phyloP scores from a whole-genome alignment of 495 filamentous ascomycete genomes.

The Oidiodendron maius region DNA sequence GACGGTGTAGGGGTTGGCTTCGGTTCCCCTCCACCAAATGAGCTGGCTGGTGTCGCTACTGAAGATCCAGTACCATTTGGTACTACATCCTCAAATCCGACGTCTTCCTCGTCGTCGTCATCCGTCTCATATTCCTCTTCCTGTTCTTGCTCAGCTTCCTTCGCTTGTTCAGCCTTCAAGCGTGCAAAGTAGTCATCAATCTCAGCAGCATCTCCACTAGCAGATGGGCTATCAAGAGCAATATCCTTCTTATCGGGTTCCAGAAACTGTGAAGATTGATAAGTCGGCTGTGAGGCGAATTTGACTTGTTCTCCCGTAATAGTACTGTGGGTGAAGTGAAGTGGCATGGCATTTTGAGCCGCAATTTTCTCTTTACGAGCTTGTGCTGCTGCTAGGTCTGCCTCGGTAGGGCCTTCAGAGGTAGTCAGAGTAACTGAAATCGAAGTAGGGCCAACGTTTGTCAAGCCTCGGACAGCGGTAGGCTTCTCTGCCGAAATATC shows the following conservation, averaged over 20 bases:
- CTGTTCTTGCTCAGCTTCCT: conserved; percentile 37
- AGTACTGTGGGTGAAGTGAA: conserved; percentile 86
- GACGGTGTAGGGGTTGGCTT: conserved; percentile 2
- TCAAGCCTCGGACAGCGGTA: conserved; percentile 63
- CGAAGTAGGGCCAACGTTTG: conserved; percentile 59
- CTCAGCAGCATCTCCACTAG: conserved; percentile 28
- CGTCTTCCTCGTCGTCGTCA: conserved; percentile 42
- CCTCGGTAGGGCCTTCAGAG: conserved; percentile 65
- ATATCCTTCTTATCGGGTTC: conserved; percentile 47
- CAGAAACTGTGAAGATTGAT: conserved; percentile 23
- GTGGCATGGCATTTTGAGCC: conserved; percentile 77
- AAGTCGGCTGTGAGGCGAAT: conserved; percentile 17
- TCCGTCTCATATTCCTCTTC: conserved; percentile 44
- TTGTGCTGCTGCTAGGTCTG: conserved; percentile 65
- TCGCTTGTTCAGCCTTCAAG: conserved; percentile 44
- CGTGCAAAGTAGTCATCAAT: conserved; percentile 48
- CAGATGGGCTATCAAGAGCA: conserved; percentile 22
- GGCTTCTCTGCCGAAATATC: conserved; percentile 41
- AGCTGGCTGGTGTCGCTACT: conserved; percentile 24
- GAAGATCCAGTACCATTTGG: conserved; percentile 13
- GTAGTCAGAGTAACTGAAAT: conserved; percentile 77
- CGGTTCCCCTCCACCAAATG: conserved; percentile 3
- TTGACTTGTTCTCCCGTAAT: conserved; percentile 46
- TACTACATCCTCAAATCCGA: conserved; percentile 36
- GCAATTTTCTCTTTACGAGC: conserved; percentile 68